A percentile compares a stretch with the other conserved stretches of the same genome.
These are phyloP conservation scores for Talaromyces nanjingensis DNA, from an alignment of 495 filamentous ascomycete genomes.

Conservation along the genomic window DNA sequence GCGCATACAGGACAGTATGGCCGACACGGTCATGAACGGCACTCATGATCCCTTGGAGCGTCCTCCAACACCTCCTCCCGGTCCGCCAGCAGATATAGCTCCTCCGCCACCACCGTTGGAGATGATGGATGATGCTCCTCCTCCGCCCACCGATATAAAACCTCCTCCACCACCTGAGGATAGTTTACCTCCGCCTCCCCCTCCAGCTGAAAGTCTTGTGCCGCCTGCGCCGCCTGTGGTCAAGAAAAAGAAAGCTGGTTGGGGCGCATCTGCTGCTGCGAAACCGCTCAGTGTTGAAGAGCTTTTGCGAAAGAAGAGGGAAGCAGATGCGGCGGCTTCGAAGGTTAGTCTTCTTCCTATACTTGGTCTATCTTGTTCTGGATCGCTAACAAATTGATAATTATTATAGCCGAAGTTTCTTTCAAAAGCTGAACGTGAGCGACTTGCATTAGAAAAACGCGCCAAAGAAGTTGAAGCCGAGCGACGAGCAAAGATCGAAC, in stretches of 20 bases:
- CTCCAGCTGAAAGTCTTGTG: constrained; percentile 26
- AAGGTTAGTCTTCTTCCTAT: constrained; percentile 47
- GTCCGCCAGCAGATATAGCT: constrained; percentile 42
- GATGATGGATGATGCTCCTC: constrained; percentile 22
- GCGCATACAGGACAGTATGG: constrained; percentile 15
- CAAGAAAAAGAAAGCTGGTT: constrained; percentile 54
- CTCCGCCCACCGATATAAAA: constrained; percentile 35
- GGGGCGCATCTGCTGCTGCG: constrained; percentile 34
- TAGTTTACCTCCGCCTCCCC: constrained; percentile 46
- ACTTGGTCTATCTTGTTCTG: background rate
- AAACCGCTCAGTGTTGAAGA: constrained; percentile 70
- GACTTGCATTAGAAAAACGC: constrained; percentile 76
- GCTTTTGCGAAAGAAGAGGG: constrained; percentile 68
- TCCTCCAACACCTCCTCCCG: constrained; percentile 46
- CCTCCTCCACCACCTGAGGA: constrained; percentile 55
- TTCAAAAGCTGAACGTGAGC: constrained; percentile 82
- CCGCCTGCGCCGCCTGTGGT: background rate
- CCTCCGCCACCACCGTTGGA: constrained; percentile 32
- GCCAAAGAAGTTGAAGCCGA: constrained; percentile 76
- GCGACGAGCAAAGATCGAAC: constrained; percentile 29
- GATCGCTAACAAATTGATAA: constrained; percentile 17
- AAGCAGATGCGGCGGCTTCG: constrained; percentile 67
- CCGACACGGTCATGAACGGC: constrained; percentile 22
- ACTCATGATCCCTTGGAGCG: constrained; percentile 31
- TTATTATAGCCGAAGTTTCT: constrained; percentile 77